These are phyloP conservation scores for Pythium dissotocum DNA, from an alignment of 352 stramenopile genomes.

Conservation along the genomic window DNA sequence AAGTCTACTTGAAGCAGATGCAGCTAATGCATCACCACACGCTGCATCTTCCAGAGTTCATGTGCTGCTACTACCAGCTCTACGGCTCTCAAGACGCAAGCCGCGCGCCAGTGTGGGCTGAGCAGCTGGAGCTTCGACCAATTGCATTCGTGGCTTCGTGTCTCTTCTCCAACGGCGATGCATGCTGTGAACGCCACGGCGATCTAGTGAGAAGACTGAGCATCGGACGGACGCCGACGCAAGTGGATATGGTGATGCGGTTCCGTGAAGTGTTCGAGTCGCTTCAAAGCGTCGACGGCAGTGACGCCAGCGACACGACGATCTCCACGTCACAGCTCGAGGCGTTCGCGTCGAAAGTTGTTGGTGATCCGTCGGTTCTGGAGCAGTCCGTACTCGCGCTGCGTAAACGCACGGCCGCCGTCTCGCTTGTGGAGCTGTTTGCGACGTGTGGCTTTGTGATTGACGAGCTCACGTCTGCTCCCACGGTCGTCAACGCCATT, in stretches of 20 bases:
- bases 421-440: constrained; percentile 65
- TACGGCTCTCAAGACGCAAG: constrained; percentile 42
- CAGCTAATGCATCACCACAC: constrained; percentile 48
- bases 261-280: constrained; percentile 68
- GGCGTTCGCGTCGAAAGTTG: constrained; percentile 46
- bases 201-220: constrained; percentile 60
- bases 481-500: constrained; percentile 56
- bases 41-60: constrained; percentile 54
- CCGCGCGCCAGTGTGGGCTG: constrained; percentile 18
- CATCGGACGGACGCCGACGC: constrained; percentile 52
- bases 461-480: constrained; percentile 56
- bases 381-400: constrained; percentile 43
- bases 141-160: constrained; percentile 66
- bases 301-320: not conserved
- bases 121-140: constrained; percentile 48
- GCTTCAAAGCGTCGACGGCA: constrained; percentile 10
- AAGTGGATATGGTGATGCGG: constrained; percentile 59
- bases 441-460: constrained; percentile 65
- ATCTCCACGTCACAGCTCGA: constrained; percentile 51
- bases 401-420: constrained; percentile 42
- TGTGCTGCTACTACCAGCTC: constrained; percentile 73
- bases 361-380: constrained; percentile 39
- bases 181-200: constrained; percentile 45
- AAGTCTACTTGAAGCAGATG: constrained; percentile 62
- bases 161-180: constrained; percentile 66